Evolutionary conservation across 495 filamentous ascomycete species (phyloP), one percentile per base, ranked within the genome.

Genomic region (Penicillium paxilli): DNA sequence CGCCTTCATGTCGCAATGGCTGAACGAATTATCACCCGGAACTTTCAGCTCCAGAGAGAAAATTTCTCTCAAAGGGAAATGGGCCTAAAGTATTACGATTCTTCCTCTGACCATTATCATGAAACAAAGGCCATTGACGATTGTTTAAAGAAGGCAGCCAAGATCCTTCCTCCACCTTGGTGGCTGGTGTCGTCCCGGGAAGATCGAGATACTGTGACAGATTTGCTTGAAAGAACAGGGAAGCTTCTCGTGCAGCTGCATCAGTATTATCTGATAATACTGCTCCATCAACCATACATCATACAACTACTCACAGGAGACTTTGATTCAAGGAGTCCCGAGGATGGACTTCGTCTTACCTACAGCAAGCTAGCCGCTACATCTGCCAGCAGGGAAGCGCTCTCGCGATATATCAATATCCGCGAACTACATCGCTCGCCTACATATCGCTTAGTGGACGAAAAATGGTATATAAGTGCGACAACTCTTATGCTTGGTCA

Each of bases 271-370:
- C 58, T 72, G 44, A 52, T 72, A 7, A 63, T 74, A 11, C 58
- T 78, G 47, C 64, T 81, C 7, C 80, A 81, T 49, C 72, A 80
- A n/a, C 79, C 80, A 6, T 81, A 75, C 55, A 69, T 80, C 65
- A 63, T 80, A 4, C 69, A 72, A 55, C 64, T 11, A 19, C 70
- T 21, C 28, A 58, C 19, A 54, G 46, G 14, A 65, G 67, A 33
- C 52, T 25, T 10, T 53, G 52, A 30, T 71, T 58, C 40, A 45
- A n/a, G n/a, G 65, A 17, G 58, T 63, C 33, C 65, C 58, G 23
- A 50, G 59, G 2, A 74, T 72, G 60, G 77, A 80, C 47, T 49
- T 37, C n/a, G n/a, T n/a, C n/a, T n/a, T 30, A 49, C 38, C 2
- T 80, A 81, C 54, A 81, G 72, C 67, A 80, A 68, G n/a, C 59